Evolutionary conservation across 352 stramenopile species (phyloP), one percentile per base, ranked within the genome.

Genomic region (Hyaloperonospora brassicae): DNA sequence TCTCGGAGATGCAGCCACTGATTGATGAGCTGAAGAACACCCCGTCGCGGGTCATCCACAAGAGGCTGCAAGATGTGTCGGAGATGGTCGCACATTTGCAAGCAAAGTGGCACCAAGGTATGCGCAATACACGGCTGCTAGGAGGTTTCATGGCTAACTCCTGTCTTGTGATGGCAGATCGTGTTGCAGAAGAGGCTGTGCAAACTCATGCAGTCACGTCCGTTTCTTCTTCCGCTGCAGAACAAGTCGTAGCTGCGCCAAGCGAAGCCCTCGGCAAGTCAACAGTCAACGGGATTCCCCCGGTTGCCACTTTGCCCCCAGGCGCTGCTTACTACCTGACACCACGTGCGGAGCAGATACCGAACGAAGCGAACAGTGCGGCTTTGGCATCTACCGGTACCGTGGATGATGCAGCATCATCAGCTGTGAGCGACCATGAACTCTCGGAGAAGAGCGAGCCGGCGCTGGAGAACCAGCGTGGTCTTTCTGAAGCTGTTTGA

Each of bases 1-100:
- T 43, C 2, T 76, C 68, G 0, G 77, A 86, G 50, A 70, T 90
- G 17, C 62, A 87, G 50, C 80, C 80, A 23, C 50, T 90, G 35
- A 42, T 90, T 21, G 59, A 71, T 7, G 78, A 86, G 25, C 63
- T 90, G 10, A 70, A 68, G 21, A 70, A 64, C 12, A 86, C 80
- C 9, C 65, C 76, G 21, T 82, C 74, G 6, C 64, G 67, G 13
- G 70, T 90, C 12, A 85, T 88, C 54, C 70, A 86, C 56, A 88
- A 87, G 49, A 75, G 80, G 3, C 53, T 90, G 23, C 73, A 87
- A 31, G 80, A 90, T 63, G 76, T 90, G 2, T 86, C 80, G 0
- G 78, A 87, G 40, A 73, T 88, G 59, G 80, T 90, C 13, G 58
- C 71, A n/a, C 73, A 84, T 41, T 49, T 90, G 23, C 62, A 85